phyloP scores from a whole-genome alignment of 805 yeast species.

The Metschnikowia continentalis region DNA sequence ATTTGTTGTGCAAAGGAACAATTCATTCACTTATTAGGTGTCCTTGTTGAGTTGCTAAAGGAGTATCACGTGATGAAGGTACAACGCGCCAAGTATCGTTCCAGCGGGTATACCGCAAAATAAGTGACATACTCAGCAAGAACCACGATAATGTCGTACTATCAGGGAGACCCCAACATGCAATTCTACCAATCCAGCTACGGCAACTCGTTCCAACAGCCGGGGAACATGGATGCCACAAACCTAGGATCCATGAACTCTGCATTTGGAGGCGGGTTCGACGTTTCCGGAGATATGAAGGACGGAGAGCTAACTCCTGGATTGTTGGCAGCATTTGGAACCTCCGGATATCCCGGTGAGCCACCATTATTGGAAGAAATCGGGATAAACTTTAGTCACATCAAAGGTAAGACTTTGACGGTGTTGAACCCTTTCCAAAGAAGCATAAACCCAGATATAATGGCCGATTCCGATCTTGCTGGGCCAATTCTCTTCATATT shows the following conservation, averaged over 20 bases:
- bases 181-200: constrained; percentile 43
- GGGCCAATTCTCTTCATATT: constrained; percentile 91
- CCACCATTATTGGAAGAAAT: constrained; percentile 88
- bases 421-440: constrained; percentile 75
- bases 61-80: background rate
- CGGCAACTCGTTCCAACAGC: constrained; percentile 26
- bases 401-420: constrained; percentile 75
- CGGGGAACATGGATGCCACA: constrained; percentile 17
- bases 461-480: constrained; percentile 89
- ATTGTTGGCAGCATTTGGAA: constrained; percentile 84
- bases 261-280: constrained; percentile 32
- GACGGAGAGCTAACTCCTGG: constrained; percentile 61
- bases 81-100: constrained; percentile 2
- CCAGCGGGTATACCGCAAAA: background rate
- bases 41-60: background rate
- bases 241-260: constrained; percentile 38
- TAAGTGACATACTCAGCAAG: background rate
- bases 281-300: constrained; percentile 42
- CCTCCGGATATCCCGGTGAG: constrained; percentile 93
- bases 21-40: background rate
- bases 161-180: constrained; percentile 38
- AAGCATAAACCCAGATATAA: constrained; percentile 60
- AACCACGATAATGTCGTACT: constrained; percentile 34
- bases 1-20: background rate
- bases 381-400: constrained; percentile 89